Conservation (phyloP, 345 rosid genomes). For the Acer negundo region DNA sequence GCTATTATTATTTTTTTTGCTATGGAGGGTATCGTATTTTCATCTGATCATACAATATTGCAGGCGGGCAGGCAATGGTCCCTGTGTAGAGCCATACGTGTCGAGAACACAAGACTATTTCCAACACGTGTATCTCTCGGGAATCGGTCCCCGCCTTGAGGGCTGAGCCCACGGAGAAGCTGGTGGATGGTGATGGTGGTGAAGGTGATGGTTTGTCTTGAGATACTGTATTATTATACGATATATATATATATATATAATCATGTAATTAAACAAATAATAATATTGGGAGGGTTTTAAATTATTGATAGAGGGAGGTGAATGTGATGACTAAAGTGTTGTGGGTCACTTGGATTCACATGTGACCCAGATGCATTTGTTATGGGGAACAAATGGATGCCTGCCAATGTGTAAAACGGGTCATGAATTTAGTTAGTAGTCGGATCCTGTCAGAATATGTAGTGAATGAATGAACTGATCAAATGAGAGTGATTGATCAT, state of each 20-base stretch:
- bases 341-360: slow-evolving; percentile 43
- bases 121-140: slow-evolving; percentile 23
- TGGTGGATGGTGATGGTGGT: neutral
- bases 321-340: neutral
- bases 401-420: slow-evolving; percentile 10
- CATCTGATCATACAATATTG: neutral
- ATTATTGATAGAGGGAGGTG: neutral
- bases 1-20: neutral
- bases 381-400: slow-evolving; percentile 49
- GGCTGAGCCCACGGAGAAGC: slow-evolving; percentile 40
- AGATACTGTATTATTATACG: neutral
- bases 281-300: neutral
- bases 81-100: slow-evolving; percentile 26
- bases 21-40: neutral
- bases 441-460: neutral
- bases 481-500: slow-evolving; percentile 25
- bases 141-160: slow-evolving; percentile 48
- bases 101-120: neutral
- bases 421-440: slow-evolving; percentile 15
- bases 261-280: neutral
- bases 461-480: too few relatives aligned
- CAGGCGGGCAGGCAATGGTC: slow-evolving; percentile 25
- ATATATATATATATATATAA: neutral
- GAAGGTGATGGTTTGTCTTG: slow-evolving; percentile 14
- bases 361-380: slow-evolving; percentile 45